Base-by-base conservation (phyloP, 257 asterid species). In the Fraxinus cuspidata region DNA sequence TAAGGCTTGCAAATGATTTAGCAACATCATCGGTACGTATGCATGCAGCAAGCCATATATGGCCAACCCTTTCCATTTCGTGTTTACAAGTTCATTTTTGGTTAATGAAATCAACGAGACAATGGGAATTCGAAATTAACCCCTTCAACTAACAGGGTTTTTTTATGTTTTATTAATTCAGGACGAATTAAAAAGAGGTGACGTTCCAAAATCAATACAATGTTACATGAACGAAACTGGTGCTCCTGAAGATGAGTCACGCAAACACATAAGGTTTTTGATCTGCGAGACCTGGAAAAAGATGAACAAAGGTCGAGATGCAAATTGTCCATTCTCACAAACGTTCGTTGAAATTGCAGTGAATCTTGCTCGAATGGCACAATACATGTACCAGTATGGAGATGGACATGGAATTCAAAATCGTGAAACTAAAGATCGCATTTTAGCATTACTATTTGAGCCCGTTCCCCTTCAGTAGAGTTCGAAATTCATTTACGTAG, bases 1-100 rank as follows among this genome's bases (percentile, higher is more conserved):
- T 85, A 2, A 80, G 94, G 0, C 80, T 92, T 5, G 73, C 80
- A 0, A 75, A 92, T 69, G 97, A 92, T 72, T 58, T 90, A 0
- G 92, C 83, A 40, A 89, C 93, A 3, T 83, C 90, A 0, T 67
- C 31, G 81, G 89, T 90, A 77, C 3, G 78, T 49, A 3, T 42
- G 18, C 2, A 3, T 42, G 18, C 2, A 3, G 1, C 5, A 4
- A 47, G 6, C n/a, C 58, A 15, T 8, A 34, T 34, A 34, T 34
- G 38, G 38, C 13, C 47, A 38, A 38, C 12, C 2, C 13, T 38
- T 35, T 42, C 13, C 51, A 42, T 42, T 42, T 42, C 51, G 3
- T 42, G 18, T 42, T 42, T 42, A 42, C 4, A 12, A 42, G 12
- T 38, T 38, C 49, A 11, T 42, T 42, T 42, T 42, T 42, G 16